Conservation (phyloP, 805 yeast species). For the Wickerhamomyces bovis region DNA sequence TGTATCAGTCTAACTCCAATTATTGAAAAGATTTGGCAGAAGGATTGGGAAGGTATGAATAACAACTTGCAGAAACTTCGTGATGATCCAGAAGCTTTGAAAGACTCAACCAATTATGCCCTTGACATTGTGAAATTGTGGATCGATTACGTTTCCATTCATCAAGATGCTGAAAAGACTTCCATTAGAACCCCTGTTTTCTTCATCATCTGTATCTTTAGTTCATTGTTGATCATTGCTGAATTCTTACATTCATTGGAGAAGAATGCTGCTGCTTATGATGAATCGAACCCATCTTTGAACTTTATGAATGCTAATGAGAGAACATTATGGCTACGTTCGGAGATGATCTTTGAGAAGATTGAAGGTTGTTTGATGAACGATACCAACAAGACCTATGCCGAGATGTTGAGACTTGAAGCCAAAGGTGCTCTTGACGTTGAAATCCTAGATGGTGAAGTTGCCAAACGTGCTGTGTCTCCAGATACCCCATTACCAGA, state of each 20-base stretch:
- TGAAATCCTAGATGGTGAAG: constrained; percentile 41
- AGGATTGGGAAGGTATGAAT: constrained; percentile 69
- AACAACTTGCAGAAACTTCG: constrained; percentile 38
- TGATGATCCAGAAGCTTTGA: constrained; percentile 54
- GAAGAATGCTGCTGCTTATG: constrained; percentile 37
- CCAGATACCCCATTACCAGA: constrained; percentile 38
- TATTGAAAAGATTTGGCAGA: constrained; percentile 51
- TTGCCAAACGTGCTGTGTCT: constrained; percentile 41
- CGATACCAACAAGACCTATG: constrained; percentile 47
- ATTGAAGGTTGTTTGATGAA: constrained; percentile 52
- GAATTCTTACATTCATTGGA: constrained; percentile 58
- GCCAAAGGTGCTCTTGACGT: constrained; percentile 57
- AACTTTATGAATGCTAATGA: constrained; percentile 39
- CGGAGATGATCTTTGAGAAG: constrained; percentile 52
- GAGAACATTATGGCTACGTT: constrained; percentile 57
- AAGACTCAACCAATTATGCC: constrained; percentile 56
- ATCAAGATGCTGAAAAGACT: constrained; percentile 58
- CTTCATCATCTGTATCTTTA: constrained; percentile 64
- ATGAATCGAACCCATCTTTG: constrained; percentile 15
- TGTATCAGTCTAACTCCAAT: constrained; percentile 58
- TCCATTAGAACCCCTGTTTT: constrained; percentile 72
- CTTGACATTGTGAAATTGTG: constrained; percentile 59
- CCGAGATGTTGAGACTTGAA: constrained; percentile 52
- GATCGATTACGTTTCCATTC: constrained; percentile 65
- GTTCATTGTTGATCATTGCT: constrained; percentile 54